phyloP scores from a whole-genome alignment of 139 green algal genomes.

The Chlamydomonas eustigma region DNA sequence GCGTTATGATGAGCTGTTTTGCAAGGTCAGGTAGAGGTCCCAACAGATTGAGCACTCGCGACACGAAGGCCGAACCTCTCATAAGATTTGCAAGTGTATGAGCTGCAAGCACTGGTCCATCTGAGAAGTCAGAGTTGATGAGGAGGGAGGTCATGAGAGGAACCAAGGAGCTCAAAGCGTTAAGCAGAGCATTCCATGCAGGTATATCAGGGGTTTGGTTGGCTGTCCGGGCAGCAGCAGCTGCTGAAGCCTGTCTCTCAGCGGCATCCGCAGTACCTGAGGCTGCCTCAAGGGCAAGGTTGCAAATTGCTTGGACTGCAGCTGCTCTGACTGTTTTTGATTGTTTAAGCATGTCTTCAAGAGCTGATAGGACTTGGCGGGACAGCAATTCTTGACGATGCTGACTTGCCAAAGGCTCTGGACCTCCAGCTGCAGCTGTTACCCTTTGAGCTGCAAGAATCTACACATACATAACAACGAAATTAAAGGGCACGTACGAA shows the following conservation, averaged over 20 bases:
- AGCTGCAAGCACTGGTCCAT: background rate
- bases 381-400: background rate
- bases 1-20: background rate
- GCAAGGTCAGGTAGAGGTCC: background rate
- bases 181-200: background rate
- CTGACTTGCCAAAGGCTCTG: background rate
- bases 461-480: background rate
- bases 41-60: background rate
- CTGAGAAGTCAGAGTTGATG: background rate
- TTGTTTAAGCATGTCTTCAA: background rate
- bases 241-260: background rate
- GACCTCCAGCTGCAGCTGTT: background rate
- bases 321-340: background rate
- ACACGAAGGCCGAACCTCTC: slow-evolving; percentile 1
- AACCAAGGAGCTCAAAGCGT: background rate
- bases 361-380: background rate
- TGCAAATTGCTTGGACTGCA: background rate
- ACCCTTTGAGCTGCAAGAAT: background rate
- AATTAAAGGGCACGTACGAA: background rate
- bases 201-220: background rate
- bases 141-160: background rate
- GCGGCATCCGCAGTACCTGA: background rate
- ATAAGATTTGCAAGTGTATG: slow-evolving; percentile 10
- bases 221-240: background rate
- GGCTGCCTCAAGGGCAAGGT: slow-evolving; percentile 3